phyloP scores from a whole-genome alignment of 1,284 basidiomycete species.

The Phaffia rhodozyma region DNA sequence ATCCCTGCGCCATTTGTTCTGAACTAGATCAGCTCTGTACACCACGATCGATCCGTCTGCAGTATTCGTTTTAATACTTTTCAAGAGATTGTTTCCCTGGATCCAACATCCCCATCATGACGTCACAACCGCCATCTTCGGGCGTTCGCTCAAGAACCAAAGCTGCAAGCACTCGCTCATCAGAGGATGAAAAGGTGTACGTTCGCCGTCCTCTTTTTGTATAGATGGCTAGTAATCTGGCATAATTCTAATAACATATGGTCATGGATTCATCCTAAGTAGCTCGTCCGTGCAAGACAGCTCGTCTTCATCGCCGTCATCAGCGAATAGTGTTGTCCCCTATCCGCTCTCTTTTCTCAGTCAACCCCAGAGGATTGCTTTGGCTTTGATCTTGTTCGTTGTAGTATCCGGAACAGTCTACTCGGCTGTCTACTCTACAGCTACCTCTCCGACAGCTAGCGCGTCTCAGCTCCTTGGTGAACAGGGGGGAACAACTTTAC shows the following conservation, averaged over 20 bases:
- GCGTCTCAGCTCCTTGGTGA: background rate
- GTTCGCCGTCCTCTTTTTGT: background rate
- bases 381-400: background rate
- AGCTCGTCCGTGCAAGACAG: background rate
- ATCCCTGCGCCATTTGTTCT: too few species aligned
- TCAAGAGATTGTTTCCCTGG: too few species aligned
- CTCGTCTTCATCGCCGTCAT: too few species aligned
- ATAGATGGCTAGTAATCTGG: background rate
- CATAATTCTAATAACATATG: background rate
- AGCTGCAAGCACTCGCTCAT: too few species aligned
- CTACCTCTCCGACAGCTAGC: background rate
- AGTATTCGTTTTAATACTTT: too few species aligned
- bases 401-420: background rate
- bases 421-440: background rate
- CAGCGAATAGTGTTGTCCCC: too few species aligned
- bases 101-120: too few species aligned
- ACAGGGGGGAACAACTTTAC: background rate
- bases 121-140: too few species aligned
- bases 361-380: background rate
- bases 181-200: background rate
- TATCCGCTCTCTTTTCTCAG: background rate
- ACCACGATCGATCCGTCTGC: too few species aligned
- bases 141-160: too few species aligned
- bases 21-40: too few species aligned
- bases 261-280: background rate